These are phyloP conservation scores for Benincasa hispida DNA, from an alignment of 306 rosid species.

Conservation along the genomic window DNA sequence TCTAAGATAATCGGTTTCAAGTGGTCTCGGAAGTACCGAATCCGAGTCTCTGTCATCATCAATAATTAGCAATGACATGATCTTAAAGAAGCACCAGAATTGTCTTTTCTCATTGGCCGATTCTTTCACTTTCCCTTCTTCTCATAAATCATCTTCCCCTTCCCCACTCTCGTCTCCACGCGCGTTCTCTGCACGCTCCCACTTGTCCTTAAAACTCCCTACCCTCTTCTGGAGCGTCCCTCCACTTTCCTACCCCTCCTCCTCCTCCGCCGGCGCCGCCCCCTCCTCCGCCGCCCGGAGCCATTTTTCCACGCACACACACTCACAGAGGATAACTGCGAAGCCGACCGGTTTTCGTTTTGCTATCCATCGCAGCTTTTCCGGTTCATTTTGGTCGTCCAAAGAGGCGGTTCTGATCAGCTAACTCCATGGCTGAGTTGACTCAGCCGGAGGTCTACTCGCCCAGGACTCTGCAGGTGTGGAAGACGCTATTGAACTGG, in stretches of 20 bases:
- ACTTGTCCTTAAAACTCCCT: neutral
- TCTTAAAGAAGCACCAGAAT: neutral
- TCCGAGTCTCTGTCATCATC: neutral
- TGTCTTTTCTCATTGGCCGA: slow-evolving; percentile 7
- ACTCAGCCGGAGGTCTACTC: slow-evolving; percentile 71
- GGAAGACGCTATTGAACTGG: slow-evolving; percentile 79
- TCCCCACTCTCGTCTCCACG: neutral
- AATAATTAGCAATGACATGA: neutral
- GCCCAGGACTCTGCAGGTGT: slow-evolving; percentile 50
- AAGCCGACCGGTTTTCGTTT: neutral
- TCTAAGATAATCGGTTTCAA: neutral
- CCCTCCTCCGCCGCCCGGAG: neutral
- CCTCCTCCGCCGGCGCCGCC: neutral
- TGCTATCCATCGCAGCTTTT: neutral
- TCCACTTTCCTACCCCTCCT: neutral
- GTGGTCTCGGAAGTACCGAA: slow-evolving; percentile 2
- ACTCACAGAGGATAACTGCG: neutral
- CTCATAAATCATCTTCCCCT: neutral
- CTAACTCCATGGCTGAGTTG: slow-evolving; percentile 71
- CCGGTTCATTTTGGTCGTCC: neutral
- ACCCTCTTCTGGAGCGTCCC: neutral
- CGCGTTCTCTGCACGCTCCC: neutral
- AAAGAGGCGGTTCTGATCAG: neutral
- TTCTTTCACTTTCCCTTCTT: slow-evolving; percentile 3
- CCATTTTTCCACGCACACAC: neutral